Base-by-base conservation (phyloP, 768 basidiomycete species). In the Boletus insuetus region DNA sequence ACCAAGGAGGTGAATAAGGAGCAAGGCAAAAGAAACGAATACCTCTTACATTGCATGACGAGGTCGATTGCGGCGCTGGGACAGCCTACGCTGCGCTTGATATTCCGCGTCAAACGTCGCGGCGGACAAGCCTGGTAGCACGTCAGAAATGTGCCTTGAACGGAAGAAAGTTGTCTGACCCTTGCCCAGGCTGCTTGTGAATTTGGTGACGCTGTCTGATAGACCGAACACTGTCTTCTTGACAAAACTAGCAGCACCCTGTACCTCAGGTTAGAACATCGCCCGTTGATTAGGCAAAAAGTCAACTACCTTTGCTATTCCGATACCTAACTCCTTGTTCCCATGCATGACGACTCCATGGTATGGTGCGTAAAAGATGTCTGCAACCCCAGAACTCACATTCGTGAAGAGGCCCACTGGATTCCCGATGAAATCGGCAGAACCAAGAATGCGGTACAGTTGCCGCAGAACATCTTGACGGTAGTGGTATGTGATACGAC, bases 321-420 rank as follows among this genome's bases (percentile, higher is more conserved):
- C 93, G 55, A 94, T 86, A 4, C 95, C 97, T 26, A 98, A 73
- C 54, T 98, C 96, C 65, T 86, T 88, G 71, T 95, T 96, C 3
- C 96, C 96, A 64, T 94, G 94, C 83, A 96, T 90, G 53, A 99
- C 89, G 31, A 95, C 90, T 34, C 95, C 95, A 54, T 94, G 88
- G 78, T 95, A 97, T 2, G 97, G 97, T 70, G 98, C 96, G 61
- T 98, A 97, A 78, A 99, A 98, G 61, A 98, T 95, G 70, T 99
- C 97, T 50, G 91, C 91, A 6, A 98, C 91, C 12, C 97, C 97
- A 29, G 94, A 97, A 66, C 93, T 96, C 66, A 99, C 94, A 66
- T 98, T 98, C 47, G 90, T 96, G 79, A 99, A 98, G 42, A 99
- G 79, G 11, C 97, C 97, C 43, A 98, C 94, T 5, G 96, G 96